These are phyloP conservation scores for Colletotrichum simmondsii DNA, from an alignment of 2,329 filamentous ascomycete genomes.

Conservation along the genomic window DNA sequence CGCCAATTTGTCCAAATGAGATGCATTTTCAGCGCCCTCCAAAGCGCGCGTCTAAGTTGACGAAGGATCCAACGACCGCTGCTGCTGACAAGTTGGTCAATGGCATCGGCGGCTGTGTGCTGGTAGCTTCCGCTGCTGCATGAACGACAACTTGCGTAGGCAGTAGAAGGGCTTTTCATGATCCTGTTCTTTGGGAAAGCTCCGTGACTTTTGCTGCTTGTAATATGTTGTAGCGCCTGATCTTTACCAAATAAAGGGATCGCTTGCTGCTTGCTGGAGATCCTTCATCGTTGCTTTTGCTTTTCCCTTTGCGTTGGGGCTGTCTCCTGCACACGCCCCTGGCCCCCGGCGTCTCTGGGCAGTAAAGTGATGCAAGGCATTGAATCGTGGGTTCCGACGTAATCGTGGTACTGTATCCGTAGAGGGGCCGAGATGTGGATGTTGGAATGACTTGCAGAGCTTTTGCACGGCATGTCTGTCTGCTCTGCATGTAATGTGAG, in stretches of 20 bases:
- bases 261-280: constrained; percentile 11
- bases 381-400: neutral
- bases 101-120: neutral
- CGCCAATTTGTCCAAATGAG: neutral
- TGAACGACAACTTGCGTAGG: neutral
- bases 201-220: neutral
- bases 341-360: neutral
- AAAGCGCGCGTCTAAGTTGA: constrained; percentile 34
- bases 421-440: neutral
- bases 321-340: constrained; percentile 11
- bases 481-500: neutral
- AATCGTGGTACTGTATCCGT: neutral
- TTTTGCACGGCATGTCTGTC: constrained; percentile 4
- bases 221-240: neutral
- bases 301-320: neutral
- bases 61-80: neutral
- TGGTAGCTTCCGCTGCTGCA: constrained; percentile 1
- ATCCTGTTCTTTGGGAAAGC: neutral
- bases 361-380: constrained; percentile 14
- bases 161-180: neutral
- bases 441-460: constrained; percentile 16
- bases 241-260: neutral
- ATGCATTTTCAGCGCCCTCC: constrained; percentile 17
- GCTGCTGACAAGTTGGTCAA: neutral
- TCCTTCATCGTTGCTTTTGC: constrained; percentile 12